Evolutionary conservation across 345 rosid species (phyloP), one percentile per base, ranked within the genome.

Genomic region (Sisymbrium irio): DNA sequence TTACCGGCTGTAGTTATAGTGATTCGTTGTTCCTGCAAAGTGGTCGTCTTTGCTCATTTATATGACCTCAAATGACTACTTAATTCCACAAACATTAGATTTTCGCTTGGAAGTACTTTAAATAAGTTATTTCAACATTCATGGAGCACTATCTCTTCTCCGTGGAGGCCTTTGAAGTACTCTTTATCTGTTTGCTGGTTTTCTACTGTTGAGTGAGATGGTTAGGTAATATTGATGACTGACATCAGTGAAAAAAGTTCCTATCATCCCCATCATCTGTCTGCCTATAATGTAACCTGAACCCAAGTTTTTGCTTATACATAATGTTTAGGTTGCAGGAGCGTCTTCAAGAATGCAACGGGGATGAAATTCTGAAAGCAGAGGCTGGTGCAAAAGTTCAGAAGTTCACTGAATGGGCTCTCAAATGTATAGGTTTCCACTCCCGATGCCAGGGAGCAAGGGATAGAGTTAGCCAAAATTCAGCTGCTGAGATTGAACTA

Each of bases 321-420:
- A 4, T 28, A 14, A 54, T 71, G 49, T 42, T 37, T 71, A 93
- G 98, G 88, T 85, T 93, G 82, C 92, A 89, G 25, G 98, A 94
- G 84, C 95, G 96, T 71, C 97, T 94, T 42, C 95, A 88, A 60
- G 97, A 91, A 66, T 91, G 96, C 82, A 87, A 88, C 53, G 94
- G 93, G 67, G 98, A 88, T 65, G 98, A 91, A 77, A 87, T 89
- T 46, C 77, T 94, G 82, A 94, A 91, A 74, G 97, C 95, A 49
- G 97, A 91, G 77, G 97, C 97, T 78, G 95, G 91, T 76, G 91
- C 89, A 33, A 94, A 89, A 81, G 98, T 87, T 69, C 93, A 94
- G 77, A 94, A 91, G 83, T 94, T 94, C 71, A 91, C 98, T 46
- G 97, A 91, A 75, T 91, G 98, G 98, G 97, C 97, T 61, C 79